Evolutionary conservation across 176 grass and related monocot genomes (phyloP), one percentile per base, ranked within the genome.

Genomic region (Dactylis glomerata): DNA sequence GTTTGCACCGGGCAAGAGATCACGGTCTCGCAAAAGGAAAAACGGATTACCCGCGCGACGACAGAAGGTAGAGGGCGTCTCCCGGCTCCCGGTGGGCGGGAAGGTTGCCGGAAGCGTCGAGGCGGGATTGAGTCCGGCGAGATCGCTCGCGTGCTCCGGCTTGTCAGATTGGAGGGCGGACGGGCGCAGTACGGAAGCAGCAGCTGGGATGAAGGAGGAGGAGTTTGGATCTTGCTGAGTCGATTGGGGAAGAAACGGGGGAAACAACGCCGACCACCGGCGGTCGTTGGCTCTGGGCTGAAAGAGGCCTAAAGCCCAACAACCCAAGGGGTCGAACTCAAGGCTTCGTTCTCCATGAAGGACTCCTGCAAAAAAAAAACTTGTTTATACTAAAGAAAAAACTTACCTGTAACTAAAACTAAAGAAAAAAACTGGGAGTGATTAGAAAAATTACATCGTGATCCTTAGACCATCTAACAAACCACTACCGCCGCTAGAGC

Each of bases 181-280:
- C 15, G 40, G 40, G 69, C 69, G 69, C 5, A 7, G 12, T 70
- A 6, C 1, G 3, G 5, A 47, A 28, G 69, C 69, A 15, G 67
- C 36, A n/a, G 36, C 12, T 7, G 42, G 4, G 5, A n/a, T n/a
- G 68, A 10, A 36, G 20, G 33, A 34, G n/a, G 46, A 54, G 46
- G 49, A 76, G 47, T 37, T 54, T 76, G 73, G 73, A 76, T 55
- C 73, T 76, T 49, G 44, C 31, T 44, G 55, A 12, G n/a, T 23
- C 6, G 17, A 45, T 19, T 6, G 10, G 49, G 16, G 68, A n/a
- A 3, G 28, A 32, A 31, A 66, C 61, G 33, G 65, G 65, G 33
- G 16, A 38, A 38, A 11, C 63, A 10, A 67, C 19, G 5, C 20
- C 0, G 20, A 1, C 6, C 54, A 57, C 56, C 56, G 3, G 10